phyloP scores from a whole-genome alignment of 139 green algal genomes.

The Chlamydomonas sp. region DNA sequence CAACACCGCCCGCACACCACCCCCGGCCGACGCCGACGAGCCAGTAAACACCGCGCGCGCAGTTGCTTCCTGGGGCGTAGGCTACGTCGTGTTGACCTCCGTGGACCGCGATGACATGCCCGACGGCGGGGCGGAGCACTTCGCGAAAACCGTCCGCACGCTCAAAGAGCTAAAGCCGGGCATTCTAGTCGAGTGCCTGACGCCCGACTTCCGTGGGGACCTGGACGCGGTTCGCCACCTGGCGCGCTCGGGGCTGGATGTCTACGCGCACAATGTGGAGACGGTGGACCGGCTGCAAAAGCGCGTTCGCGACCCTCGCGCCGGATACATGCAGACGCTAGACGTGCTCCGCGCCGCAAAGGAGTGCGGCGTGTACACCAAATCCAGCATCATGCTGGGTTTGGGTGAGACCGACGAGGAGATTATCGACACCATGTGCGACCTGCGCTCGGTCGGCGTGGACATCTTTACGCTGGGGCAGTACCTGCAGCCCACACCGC shows the following conservation, averaged over 20 bases:
- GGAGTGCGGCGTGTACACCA: constrained; percentile 85
- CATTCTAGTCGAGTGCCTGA: constrained; percentile 94
- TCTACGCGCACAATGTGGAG: constrained; percentile 99
- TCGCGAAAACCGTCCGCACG: constrained; percentile 76
- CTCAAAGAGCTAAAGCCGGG: constrained; percentile 65
- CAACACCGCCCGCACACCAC: constrained; percentile 76
- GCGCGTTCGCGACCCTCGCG: constrained; percentile 88
- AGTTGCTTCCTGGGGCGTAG: constrained; percentile 85
- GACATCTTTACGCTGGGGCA: constrained; percentile 97
- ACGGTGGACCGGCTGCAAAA: constrained; percentile 90
- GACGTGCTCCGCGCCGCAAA: constrained; percentile 86
- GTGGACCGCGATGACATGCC: constrained; percentile 90
- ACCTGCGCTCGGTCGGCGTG: constrained; percentile 82
- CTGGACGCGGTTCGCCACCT: constrained; percentile 61
- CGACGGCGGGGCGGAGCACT: constrained; percentile 90
- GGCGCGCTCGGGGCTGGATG: constrained; percentile 86
- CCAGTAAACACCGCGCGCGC: constrained; percentile 83
- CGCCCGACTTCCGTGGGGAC: constrained; percentile 93
- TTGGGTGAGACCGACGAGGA: constrained; percentile 91
- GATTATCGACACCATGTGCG: constrained; percentile 83
- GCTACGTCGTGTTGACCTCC: constrained; percentile 93
- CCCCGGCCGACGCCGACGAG: constrained; percentile 78
- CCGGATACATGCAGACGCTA: constrained; percentile 87
- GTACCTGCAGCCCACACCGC: constrained; percentile 96
- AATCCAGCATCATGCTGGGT: constrained; percentile 97